Percentiles rank a stretch among this genome's conserved stretches.
Evolutionary conservation across 306 rosid species (phyloP).

Genomic region (Myrica gale): DNA sequence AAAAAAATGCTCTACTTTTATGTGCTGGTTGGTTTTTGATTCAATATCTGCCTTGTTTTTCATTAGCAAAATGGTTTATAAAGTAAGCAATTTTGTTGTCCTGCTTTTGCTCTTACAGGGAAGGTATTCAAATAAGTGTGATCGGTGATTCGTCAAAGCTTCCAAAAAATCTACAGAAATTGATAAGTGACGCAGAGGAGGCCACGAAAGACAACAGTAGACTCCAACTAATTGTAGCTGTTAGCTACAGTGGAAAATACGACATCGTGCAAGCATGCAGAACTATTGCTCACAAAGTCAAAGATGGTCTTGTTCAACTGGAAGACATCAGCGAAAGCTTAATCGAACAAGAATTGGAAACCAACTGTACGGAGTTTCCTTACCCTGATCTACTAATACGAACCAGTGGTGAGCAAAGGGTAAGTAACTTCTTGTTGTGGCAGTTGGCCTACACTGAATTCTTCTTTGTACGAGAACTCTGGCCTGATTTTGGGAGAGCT

Average conservation of each 20-base stretch:
- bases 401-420: slow-evolving; percentile 78
- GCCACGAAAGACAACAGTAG: slow-evolving; percentile 39
- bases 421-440: slow-evolving; percentile 84
- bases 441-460: slow-evolving; percentile 80
- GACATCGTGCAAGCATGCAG: slow-evolving; percentile 78
- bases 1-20: neutral
- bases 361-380: slow-evolving; percentile 67
- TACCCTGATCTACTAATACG: slow-evolving; percentile 72
- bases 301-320: slow-evolving; percentile 40
- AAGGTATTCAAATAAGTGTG: slow-evolving; percentile 52
- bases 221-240: slow-evolving; percentile 64
- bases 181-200: slow-evolving; percentile 44
- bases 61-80: neutral
- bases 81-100: neutral
- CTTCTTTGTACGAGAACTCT: slow-evolving; percentile 42
- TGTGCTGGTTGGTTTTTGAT: neutral
- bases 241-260: slow-evolving; percentile 74
- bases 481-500: slow-evolving; percentile 77
- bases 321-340: slow-evolving; percentile 56
- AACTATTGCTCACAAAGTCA: slow-evolving; percentile 50
- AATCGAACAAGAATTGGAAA: slow-evolving; percentile 66
- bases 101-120: slow-evolving; percentile 35
- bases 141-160: slow-evolving; percentile 73
- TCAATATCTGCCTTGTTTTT: neutral
- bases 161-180: slow-evolving; percentile 34